Evolutionary conservation across 2,329 filamentous ascomycete genomes (phyloP), one percentile per base, ranked within the genome.

Genomic region (Aspergillus sojae): DNA sequence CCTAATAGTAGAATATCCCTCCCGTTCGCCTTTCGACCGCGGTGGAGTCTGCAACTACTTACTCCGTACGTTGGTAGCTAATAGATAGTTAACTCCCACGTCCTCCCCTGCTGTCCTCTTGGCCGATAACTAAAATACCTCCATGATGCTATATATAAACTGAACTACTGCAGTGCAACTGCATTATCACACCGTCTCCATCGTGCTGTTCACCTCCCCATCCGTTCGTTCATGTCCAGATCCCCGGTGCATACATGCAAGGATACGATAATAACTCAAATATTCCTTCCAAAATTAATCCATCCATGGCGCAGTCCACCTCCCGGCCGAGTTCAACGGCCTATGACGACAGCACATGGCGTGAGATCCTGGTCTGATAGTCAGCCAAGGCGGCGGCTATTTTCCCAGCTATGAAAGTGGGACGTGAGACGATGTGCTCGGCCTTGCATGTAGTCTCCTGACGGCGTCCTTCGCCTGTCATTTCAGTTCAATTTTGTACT

Each of bases 181-280:
- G 46, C 57, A 52, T 59, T 59, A 39, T 59, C 57, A 59, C 57
- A 59, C 57, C 57, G 48, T 48, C 3, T 5, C 34, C 30, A 53
- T 59, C 46, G 26, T 41, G 19, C 5, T 23, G 21, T 52, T 30
- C 41, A 12, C 12, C 12, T 46, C 30, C 14, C n/a, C 26, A 46
- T 48, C 57, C 26, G 56, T n/a, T 32, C 46, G 19, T 50, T 32
- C 46, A 28, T 28, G 23, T 23, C 56, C 43, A 19, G 43, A 34
- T 34, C 32, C 43, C 26, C 21, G n/a, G 56, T 26, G 9, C 43
- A 46, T 21, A 39, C 46, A 50, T 50, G 57, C 57, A 46, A 23
- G 41, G 41, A n/a, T 14, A 14, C 41, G 53, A 26, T 26, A 57
- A 57, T 41, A 16, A 43, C 41, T 48, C 46, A 28, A 50, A 30